A percentile compares a stretch with the other conserved stretches of the same genome.
These are phyloP conservation scores for Exophiala aquamarina DNA, from an alignment of 2,329 filamentous ascomycete genomes.

Conservation along the genomic window DNA sequence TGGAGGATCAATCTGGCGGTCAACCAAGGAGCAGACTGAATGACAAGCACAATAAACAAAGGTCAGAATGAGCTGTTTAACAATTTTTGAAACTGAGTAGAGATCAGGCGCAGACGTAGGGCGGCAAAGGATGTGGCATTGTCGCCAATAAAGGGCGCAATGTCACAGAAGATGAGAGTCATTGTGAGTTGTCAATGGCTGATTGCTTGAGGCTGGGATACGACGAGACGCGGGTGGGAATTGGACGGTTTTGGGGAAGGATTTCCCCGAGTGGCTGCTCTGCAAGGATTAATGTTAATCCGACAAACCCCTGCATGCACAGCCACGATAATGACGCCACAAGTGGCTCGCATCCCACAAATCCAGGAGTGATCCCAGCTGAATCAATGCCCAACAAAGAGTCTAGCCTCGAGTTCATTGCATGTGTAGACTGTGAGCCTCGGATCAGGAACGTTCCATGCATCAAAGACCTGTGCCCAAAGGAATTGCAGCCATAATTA, in stretches of 20 bases:
- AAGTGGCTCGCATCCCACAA: too few relatives aligned
- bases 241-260: too few relatives aligned
- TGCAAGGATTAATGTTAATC: too few relatives aligned
- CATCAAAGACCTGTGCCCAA: too few relatives aligned
- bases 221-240: not conserved
- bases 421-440: too few relatives aligned
- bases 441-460: too few relatives aligned
- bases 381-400: too few relatives aligned
- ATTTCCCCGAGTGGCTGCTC: too few relatives aligned
- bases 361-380: too few relatives aligned
- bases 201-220: constrained; percentile 15
- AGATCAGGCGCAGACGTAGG: constrained; percentile 8
- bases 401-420: not conserved
- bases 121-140: constrained; percentile 20
- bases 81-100: constrained; percentile 4
- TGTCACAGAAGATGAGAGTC: constrained; percentile 9
- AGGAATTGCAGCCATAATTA: too few relatives aligned
- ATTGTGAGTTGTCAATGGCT: constrained; percentile 18
- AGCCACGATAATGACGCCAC: too few relatives aligned
- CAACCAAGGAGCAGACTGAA: constrained; percentile 13
- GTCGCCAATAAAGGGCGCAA: constrained; percentile 21
- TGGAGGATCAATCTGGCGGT: constrained; percentile 14
- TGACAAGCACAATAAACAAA: not conserved
- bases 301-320: too few relatives aligned
- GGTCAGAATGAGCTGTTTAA: constrained; percentile 5